Percentiles rank a stretch among this genome's conserved stretches.
Conservation (phyloP, 345 rosid genomes). For the Physaria fendleri region DNA sequence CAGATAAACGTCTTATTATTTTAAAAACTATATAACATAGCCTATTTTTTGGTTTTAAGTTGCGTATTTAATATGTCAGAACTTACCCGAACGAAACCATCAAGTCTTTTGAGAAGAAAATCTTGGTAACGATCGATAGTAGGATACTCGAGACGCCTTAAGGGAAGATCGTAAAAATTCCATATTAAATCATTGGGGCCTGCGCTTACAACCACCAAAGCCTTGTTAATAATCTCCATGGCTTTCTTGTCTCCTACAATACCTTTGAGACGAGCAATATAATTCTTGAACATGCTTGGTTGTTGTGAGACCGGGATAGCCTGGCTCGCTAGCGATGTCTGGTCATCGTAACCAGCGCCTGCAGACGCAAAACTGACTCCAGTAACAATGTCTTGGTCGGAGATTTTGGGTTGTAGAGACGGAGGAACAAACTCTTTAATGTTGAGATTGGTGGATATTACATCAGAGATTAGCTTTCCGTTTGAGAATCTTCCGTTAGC, state of each 20-base stretch:
- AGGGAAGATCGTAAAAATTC: conserved; percentile 38
- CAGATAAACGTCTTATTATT: too few species aligned
- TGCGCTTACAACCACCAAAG: conserved; percentile 46
- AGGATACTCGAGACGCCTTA: conserved; percentile 28
- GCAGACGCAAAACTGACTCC: conserved; percentile 24
- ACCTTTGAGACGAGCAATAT: conserved; percentile 10
- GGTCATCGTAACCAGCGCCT: conserved; percentile 19
- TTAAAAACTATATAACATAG: too few species aligned
- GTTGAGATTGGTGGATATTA: conserved; percentile 9
- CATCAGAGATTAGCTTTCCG: conserved; percentile 21
- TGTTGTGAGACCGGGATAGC: conserved; percentile 42
- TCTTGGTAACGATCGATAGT: conserved; percentile 35
- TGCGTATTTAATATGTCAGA: too few species aligned
- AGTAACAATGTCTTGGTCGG: conserved; percentile 20
- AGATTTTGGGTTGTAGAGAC: conserved; percentile 21
- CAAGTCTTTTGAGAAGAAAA: conserved; percentile 30
- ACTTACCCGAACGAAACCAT: conserved; percentile 37
- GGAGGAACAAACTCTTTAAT: conserved; percentile 24
- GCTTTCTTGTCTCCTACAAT: conserved; percentile 39
- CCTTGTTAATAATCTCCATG: conserved; percentile 20
- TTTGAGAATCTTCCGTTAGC: conserved; percentile 28
- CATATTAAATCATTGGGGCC: conserved; percentile 45
- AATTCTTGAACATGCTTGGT: conserved; percentile 29
- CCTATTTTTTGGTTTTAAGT: too few species aligned
- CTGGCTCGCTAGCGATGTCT: not conserved